Evolutionary conservation across 2,329 filamentous ascomycete species (phyloP), one percentile per base, ranked within the genome.

Genomic region (Pyrenophora seminiperda): DNA sequence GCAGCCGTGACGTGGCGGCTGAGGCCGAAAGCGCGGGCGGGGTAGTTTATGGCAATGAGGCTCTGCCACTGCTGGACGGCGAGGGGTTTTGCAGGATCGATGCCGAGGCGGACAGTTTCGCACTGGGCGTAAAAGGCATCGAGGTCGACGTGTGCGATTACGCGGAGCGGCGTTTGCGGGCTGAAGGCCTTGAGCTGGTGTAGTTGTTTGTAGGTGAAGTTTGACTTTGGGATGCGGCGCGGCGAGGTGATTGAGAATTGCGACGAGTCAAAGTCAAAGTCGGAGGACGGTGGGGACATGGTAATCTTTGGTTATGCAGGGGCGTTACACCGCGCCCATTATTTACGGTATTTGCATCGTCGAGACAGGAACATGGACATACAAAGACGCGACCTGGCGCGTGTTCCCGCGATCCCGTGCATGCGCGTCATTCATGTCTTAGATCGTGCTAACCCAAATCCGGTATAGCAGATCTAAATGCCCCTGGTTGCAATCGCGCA

Each of bases 61-160:
- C 89, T 91, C 73, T 95, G 89, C 89, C 89, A 97, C 79, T 97
- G 93, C 69, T 95, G 92, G 15, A 99, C 94, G 1, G 91, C 94
- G 18, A 99, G 82, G 7, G 94, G 94, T 58, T 86, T 83, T 49
- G 91, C 83, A 54, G 90, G 86, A 11, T 87, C 78, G 9, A 89
- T 77, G 10, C 86, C 86, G 36, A 97, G 80, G 6, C 94, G 85
- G 7, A 96, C 86, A 82, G 92, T 95, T 75, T 99, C 94, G 70
- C 91, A 97, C 77, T 99, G 94, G 3, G 77, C 79, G 72, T 99
- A 99, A 75, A 99, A 99, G 31, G 93, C 93, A 82, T 99, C 94
- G 52, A 99, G 85, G 67, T 99, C 94, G 56, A 97, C 85, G 72
- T 97, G 92, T 5, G 91, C 90, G 61, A 97, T 85, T 20, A 95